Evolutionary conservation across 441 rosid species (phyloP), one percentile per base, ranked within the genome.

Genomic region (Arabidopsis hybrid): DNA sequence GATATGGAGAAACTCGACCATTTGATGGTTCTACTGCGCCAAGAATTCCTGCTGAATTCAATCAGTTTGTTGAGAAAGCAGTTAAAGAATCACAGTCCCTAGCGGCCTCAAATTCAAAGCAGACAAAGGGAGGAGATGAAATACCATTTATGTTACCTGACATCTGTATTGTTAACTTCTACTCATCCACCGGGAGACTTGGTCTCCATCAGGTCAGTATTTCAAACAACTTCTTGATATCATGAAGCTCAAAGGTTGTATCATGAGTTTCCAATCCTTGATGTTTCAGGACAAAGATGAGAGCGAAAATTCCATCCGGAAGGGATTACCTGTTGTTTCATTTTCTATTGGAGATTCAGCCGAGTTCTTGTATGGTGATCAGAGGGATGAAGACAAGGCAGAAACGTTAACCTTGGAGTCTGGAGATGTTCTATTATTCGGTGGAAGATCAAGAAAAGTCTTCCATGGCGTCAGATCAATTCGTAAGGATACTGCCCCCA

Each of bases 171-270:
- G 86, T 86, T 9, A 94, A 94, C 71, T 94, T 94, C 83, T 95
- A 95, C 80, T 73, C 89, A 12, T 38, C 78, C 64, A 85, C 73
- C n/a, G 97, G 97, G 45, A 83, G 78, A 51, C 91, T 95, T 26
- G 97, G 97, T 50, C 96, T 95, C 18, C 97, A 95, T 84, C 91
- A 88, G 97, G 99, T 94, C 70, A 50, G 81, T 51, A 17, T 38
- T 59, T 60, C 17, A 67, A 60, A 65, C 38, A 16, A 9, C 32
- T 65, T 69, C 12, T 52, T 7, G 7, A 39, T 69, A 40, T 39
- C 29, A n/a, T 13, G 16, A 38, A 65, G 26, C 71, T 35, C 32
- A 14, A 45, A 35, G 43, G 60, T 69, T 56, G 17, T 47, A 18
- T 18, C 51, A 60, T 38, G 45, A 26, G 5, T 60, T 69, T 32